Base-by-base conservation (phyloP, 306 rosid genomes). In the Ammopiptanthus mongolicus region DNA sequence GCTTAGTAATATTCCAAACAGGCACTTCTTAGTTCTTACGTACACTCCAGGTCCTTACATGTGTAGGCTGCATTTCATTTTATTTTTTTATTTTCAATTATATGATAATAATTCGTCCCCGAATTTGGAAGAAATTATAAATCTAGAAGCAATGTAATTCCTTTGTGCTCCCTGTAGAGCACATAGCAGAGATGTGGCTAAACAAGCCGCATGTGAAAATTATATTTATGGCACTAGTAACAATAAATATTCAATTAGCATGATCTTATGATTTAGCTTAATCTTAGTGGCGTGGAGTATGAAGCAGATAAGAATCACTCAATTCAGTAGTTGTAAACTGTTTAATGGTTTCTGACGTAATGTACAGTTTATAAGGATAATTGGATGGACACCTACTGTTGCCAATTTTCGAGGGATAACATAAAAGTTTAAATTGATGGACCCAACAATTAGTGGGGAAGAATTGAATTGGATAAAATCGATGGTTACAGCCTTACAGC, bases 291-390 rank as follows among this genome's bases (percentile, higher is more conserved):
- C 12, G 8, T n/a, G 50, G 62, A 51, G 50, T 36, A 5, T 39
- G 66, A 25, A 42, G 31, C 59, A 28, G 47, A 70, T 19, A 36
- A 56, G 70, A 64, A 59, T 15, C 52, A 21, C 34, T 53, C 13
- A 44, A 14, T 42, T 66, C 29, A 78, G 58, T 60, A 31, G 33
- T 31, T 14, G 31, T 44, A 8, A 55, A 25, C 23, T 13, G 37
- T 29, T 77, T 25, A 37, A 52, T 62, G 82, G 72, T 70, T 23
- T 37, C 41, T 62, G 77, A 70, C 57, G 25, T 48, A 78, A 71
- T 17, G 36, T 65, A 23, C 19, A 50, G 51, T 22, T 78, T 70
- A 48, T 25, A 22, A 3, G 31, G 15, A 69, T 8, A 71, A 71
- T 31, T 52, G 13, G 15, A 71, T 60, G 66, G 71, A 39, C 34